phyloP scores from a whole-genome alignment of 2,329 filamentous ascomycete species.

The Epichloe glyceriae region DNA sequence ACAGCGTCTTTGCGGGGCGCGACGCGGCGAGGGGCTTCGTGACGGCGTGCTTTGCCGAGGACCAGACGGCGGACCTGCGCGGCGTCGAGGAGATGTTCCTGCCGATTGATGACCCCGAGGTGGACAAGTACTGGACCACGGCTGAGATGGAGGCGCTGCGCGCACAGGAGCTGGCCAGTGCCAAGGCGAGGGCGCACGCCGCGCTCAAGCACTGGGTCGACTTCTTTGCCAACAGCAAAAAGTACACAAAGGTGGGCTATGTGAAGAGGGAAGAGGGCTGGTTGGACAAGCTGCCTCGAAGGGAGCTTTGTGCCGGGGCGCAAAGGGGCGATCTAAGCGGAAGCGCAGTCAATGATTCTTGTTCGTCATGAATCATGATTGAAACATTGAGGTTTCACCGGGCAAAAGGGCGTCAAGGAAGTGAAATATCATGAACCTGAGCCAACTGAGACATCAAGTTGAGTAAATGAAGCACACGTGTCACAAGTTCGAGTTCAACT shows the following conservation, averaged over 20 bases:
- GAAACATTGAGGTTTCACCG: too few relatives aligned
- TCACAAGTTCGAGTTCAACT: too few relatives aligned
- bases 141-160: conserved; percentile 40
- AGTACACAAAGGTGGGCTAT: conserved; percentile 70
- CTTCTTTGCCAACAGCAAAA: conserved; percentile 68
- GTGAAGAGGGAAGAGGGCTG: conserved; percentile 50
- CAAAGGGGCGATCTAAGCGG: conserved; percentile 40
- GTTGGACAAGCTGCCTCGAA: conserved; percentile 47
- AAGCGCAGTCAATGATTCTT: conserved; percentile 16
- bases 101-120: conserved; percentile 45
- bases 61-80: conserved; percentile 70
- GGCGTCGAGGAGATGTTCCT: conserved; percentile 82
- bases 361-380: too few relatives aligned
- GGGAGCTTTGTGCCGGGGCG: conserved; percentile 58
- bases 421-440: too few relatives aligned
- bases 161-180: conserved; percentile 51
- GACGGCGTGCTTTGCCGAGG: conserved; percentile 82
- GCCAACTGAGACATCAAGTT: too few relatives aligned
- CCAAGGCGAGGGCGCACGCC: conserved; percentile 50
- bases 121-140: conserved; percentile 45
- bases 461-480: too few relatives aligned
- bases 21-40: conserved; percentile 85
- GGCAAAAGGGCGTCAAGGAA: too few relatives aligned
- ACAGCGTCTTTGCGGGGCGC: conserved; percentile 73
- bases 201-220: conserved; percentile 68